Percentiles rank a stretch among this genome's conserved stretches.
Conservation (phyloP, 1,284 basidiomycete species). For the Ceraceosorus bombacis region DNA sequence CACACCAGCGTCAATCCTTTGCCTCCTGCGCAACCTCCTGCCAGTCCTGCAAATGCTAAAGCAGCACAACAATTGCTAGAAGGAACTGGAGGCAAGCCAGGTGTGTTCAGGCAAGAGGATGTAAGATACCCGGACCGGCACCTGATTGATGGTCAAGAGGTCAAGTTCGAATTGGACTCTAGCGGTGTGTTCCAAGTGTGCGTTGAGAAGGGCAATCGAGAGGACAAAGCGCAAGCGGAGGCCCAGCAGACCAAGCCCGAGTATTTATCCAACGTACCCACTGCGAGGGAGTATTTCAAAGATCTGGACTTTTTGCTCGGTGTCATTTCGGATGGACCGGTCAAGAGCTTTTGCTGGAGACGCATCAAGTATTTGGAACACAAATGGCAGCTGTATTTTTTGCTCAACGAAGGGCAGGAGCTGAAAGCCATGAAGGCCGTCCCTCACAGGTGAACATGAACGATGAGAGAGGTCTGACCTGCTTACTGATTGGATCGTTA, state of each 20-base stretch:
- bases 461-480: conserved; percentile 69
- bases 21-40: conserved; percentile 40
- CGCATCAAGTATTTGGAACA: conserved; percentile 86
- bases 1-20: conserved; percentile 31
- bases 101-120: conserved; percentile 33
- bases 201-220: conserved; percentile 11
- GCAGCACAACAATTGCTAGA: conserved; percentile 44
- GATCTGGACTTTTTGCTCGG: conserved; percentile 72
- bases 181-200: conserved; percentile 45
- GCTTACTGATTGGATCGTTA: conserved; percentile 86
- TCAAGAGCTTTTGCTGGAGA: conserved; percentile 90
- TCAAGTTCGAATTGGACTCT: conserved; percentile 36
- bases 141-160: conserved; percentile 15
- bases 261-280: conserved; percentile 66
- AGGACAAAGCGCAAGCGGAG: conserved; percentile 16
- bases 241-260: background rate
- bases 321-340: conserved; percentile 78
- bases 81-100: conserved; percentile 43
- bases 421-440: conserved; percentile 86
- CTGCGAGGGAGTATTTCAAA: conserved; percentile 85
- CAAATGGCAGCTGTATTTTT: conserved; percentile 88
- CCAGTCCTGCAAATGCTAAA: conserved; percentile 41
- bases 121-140: conserved; percentile 32
- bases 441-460: conserved; percentile 43
- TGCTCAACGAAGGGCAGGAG: conserved; percentile 91